A percentile compares a stretch with the other conserved stretches of the same genome.
Evolutionary conservation across 495 filamentous ascomycete genomes (phyloP).

Genomic region (Hyphodiscus hymeniophilus): DNA sequence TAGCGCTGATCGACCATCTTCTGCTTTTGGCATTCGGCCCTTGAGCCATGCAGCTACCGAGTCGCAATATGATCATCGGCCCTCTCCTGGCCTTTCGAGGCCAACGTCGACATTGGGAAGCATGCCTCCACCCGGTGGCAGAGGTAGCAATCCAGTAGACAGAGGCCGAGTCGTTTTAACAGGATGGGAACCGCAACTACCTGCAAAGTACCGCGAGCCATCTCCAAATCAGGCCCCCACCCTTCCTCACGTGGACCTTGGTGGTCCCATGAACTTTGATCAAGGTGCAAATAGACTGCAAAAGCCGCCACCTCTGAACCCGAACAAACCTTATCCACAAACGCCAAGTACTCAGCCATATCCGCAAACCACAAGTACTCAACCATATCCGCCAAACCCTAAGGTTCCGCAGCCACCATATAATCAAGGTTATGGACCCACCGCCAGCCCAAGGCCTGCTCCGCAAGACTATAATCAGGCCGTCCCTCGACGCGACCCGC

Average conservation of each 20-base stretch:
- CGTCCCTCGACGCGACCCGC: conserved; percentile 9
- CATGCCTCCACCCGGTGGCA: conserved; percentile 13
- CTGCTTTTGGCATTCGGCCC: conserved; percentile 58
- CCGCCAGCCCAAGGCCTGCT: neutral
- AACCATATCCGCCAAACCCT: neutral
- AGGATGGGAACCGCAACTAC: conserved; percentile 37
- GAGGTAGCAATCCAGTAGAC: conserved; percentile 14
- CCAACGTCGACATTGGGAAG: conserved; percentile 23
- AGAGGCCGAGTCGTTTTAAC: conserved; percentile 11
- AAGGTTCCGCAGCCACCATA: neutral
- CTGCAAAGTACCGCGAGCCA: conserved; percentile 26
- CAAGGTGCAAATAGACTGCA: conserved; percentile 5
- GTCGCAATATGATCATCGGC: conserved; percentile 3
- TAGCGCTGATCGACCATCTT: conserved; percentile 49
- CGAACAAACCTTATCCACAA: conserved; percentile 15
- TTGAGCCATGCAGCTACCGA: conserved; percentile 20
- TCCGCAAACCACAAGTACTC: neutral
- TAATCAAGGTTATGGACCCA: conserved; percentile 2
- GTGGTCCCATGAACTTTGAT: conserved; percentile 9
- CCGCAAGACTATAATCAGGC: conserved; percentile 5
- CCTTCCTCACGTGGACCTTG: conserved; percentile 10
- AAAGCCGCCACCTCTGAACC: conserved; percentile 13
- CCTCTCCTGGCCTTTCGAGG: conserved; percentile 4
- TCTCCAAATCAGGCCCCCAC: conserved; percentile 4
- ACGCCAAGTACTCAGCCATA: neutral